Conservation (phyloP, 768 basidiomycete genomes). For the Leccinum rimulosum region DNA sequence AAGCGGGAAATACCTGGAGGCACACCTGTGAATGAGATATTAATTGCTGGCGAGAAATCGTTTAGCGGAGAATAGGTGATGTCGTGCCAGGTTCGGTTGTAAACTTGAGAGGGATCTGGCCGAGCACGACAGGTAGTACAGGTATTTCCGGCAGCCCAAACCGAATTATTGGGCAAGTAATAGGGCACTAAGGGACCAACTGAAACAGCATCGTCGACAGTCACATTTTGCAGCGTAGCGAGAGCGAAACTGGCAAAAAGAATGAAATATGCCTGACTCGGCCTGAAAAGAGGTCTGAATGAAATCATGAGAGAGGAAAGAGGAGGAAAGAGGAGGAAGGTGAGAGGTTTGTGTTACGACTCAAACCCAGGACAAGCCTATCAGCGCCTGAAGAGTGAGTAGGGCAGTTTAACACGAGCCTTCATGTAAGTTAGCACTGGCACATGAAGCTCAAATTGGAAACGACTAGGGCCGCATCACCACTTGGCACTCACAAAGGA, state of each 20-base stretch:
- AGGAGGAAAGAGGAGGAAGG: not conserved
- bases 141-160: slow-evolving; percentile 6
- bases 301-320: not conserved
- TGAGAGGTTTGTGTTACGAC: not conserved
- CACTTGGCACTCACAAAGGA: too few species aligned
- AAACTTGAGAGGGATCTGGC: slow-evolving; percentile 1
- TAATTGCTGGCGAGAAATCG: not conserved
- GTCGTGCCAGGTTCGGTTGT: slow-evolving; percentile 21
- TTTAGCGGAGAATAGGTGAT: not conserved
- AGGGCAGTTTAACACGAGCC: too few species aligned
- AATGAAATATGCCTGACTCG: not conserved
- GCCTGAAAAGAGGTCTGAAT: not conserved
- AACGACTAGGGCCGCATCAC: too few species aligned
- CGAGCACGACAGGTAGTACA: not conserved
- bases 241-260: not conserved
- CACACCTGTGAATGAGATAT: slow-evolving; percentile 15
- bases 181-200: slow-evolving; percentile 6
- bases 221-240: slow-evolving; percentile 13
- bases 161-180: slow-evolving; percentile 5
- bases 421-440: too few species aligned
- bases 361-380: too few species aligned
- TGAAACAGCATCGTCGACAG: slow-evolving; percentile 14
- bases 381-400: too few species aligned
- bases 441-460: too few species aligned
- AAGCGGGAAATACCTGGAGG: not conserved